These are phyloP conservation scores for Spathaspora arborariae DNA, from an alignment of 805 yeast species.

Conservation along the genomic window DNA sequence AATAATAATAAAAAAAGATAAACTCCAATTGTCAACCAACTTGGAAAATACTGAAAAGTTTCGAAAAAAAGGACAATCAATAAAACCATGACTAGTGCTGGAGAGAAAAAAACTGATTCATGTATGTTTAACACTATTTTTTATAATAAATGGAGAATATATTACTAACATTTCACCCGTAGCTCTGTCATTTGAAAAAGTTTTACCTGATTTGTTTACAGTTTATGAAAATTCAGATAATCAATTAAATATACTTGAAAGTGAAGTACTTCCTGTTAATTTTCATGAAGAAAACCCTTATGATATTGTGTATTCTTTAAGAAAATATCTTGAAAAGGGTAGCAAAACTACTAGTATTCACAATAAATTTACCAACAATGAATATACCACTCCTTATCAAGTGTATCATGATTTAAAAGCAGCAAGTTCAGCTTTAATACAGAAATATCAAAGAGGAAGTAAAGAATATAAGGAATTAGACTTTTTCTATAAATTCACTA, in stretches of 20 bases:
- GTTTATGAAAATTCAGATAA: constrained; percentile 26
- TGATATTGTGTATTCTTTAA: constrained; percentile 41
- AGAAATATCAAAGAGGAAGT: constrained; percentile 46
- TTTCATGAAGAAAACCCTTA: constrained; percentile 46
- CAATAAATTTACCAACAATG: constrained; percentile 31
- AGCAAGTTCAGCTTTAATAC: constrained; percentile 47
- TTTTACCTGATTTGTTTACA: constrained; percentile 20
- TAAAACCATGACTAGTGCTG: constrained; percentile 8
- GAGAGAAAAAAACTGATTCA: constrained; percentile 2
- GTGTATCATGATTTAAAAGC: constrained; percentile 66
- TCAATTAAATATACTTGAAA: constrained; percentile 15
- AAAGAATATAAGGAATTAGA: constrained; percentile 52
- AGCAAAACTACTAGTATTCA: constrained; percentile 35
- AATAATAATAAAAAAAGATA: constrained; percentile 1
- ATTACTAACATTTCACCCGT: constrained; percentile 7
- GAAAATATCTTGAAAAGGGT: constrained; percentile 16
- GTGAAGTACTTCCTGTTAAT: constrained; percentile 34
- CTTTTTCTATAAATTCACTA: constrained; percentile 56
- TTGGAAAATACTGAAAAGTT: constrained; percentile 1
- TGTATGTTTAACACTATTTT: constrained; percentile 5
- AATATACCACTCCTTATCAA: constrained; percentile 42
- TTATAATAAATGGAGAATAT: background rate
- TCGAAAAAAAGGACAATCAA: constrained; percentile 3
- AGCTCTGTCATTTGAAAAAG: constrained; percentile 8
- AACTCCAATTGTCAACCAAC: background rate